phyloP scores from a whole-genome alignment of 2,329 filamentous ascomycete genomes.

The Monosporascus sp. region DNA sequence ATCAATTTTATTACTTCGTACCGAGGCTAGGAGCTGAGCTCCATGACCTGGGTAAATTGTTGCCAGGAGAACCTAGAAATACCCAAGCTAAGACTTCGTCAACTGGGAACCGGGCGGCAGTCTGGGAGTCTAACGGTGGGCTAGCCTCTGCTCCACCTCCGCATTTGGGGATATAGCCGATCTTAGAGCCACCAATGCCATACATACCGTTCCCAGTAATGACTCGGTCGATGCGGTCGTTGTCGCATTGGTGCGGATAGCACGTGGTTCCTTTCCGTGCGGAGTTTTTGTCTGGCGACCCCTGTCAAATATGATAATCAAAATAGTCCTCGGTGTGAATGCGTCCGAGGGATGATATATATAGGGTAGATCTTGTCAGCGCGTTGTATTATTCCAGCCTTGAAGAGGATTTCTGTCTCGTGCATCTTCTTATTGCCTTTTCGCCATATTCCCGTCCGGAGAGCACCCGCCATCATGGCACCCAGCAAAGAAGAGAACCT shows the following conservation, averaged over 20 bases:
- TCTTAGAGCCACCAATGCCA: neutral
- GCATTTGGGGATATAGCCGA: neutral
- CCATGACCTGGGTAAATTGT: no score
- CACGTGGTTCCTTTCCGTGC: neutral
- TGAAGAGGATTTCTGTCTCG: neutral
- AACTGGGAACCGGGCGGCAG: neutral
- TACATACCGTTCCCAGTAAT: neutral
- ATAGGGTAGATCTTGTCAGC: neutral
- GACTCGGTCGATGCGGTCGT: no score
- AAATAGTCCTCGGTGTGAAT: neutral
- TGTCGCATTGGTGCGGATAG: neutral
- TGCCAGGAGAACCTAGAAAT: no score
- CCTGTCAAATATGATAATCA: neutral
- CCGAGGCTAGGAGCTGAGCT: no score
- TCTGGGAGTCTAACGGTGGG: neutral
- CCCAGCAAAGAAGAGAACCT: conserved; percentile 4
- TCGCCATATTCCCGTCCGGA: no score
- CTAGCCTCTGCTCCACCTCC: neutral
- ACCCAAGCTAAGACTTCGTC: neutral
- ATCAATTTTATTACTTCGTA: no score
- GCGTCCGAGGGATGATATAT: neutral
- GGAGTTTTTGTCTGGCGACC: neutral
- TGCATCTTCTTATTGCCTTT: no score
- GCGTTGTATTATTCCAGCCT: neutral
- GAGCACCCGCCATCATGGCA: neutral